Evolutionary conservation across 2,329 filamentous ascomycete species (phyloP), one percentile per base, ranked within the genome.

Genomic region (Fusarium virguliforme): DNA sequence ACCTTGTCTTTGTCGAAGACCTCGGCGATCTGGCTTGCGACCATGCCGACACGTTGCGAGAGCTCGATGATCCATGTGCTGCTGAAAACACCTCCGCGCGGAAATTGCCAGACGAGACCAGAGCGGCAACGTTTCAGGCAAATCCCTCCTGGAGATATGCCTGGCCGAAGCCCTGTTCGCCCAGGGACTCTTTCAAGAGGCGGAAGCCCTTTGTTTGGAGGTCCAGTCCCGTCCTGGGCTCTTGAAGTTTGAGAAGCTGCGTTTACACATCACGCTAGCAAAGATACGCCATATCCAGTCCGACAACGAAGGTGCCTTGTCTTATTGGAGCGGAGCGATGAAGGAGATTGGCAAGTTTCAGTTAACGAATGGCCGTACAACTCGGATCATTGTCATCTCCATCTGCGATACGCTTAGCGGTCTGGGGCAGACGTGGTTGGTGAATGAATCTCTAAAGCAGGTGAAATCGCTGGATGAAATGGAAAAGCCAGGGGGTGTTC

Each of bases 151-250:
- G 13, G 24, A 64, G 9, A 6, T 64, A 15, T 59, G 26, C 30
- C 22, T 64, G 4, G 61, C 61, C 5, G 61, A 64, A 46, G 18
- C 61, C 6, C 12, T 64, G 10, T 64, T 64, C 24, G 46, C 61
- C 22, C 61, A 64, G 15, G n/a, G 10, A 22, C 46, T 35, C 26
- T 54, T 37, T 4, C 3, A 15, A 3, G 54, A 64, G 10, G 54
- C 54, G 4, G 46, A 64, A 24, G 15, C 12, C 35, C 26, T 64
- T 6, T 64, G 61, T 18, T 22, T 43, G 15, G 18, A 43, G 4
- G 12, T 59, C 46, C 6, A 32, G n/a, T 46, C 61, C 12, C 54
- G 48, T 8, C 10, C 34, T 34, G 15, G 24, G 15, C 43, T 58
- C 3, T 18, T 48, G 30, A 64, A 64, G 54, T 22, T 54, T 13